A percentile compares a stretch with the other conserved stretches of the same genome.
Conservation (phyloP, 306 rosid species). For the Casuarina glauca region DNA sequence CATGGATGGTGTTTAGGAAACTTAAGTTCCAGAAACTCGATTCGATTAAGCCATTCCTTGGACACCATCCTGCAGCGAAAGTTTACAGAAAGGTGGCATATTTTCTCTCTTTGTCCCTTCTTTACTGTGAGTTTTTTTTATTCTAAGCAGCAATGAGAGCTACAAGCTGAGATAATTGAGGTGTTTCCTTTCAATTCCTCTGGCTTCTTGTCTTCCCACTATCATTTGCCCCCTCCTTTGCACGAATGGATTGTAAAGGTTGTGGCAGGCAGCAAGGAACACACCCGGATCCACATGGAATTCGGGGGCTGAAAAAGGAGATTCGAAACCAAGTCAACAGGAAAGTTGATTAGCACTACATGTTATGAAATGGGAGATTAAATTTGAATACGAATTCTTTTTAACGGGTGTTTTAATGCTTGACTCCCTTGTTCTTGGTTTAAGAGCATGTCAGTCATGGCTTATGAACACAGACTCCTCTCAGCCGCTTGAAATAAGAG, state of each 20-base stretch:
- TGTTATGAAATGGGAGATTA: neutral
- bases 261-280: conserved; percentile 57
- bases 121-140: conserved; percentile 10
- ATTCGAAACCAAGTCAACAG: conserved; percentile 39
- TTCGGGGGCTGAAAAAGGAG: conserved; percentile 25
- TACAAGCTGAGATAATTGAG: conserved; percentile 21
- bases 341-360: conserved; percentile 2
- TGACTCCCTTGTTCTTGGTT: neutral
- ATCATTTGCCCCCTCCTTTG: conserved; percentile 46
- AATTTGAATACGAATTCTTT: neutral
- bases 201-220: conserved; percentile 47
- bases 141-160: conserved; percentile 16
- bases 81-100: neutral
- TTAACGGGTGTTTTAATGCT: neutral
- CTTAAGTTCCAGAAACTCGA: neutral
- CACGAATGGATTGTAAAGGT: conserved; percentile 44
- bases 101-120: conserved; percentile 14
- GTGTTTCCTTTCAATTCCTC: conserved; percentile 37
- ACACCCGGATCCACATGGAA: conserved; percentile 35
- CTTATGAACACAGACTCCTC: neutral
- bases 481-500: neutral
- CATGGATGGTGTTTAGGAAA: too few relatives aligned
- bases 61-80: neutral
- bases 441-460: neutral
- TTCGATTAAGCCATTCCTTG: neutral